phyloP scores from a whole-genome alignment of 2,329 filamentous ascomycete species.

The Cytospora mali region DNA sequence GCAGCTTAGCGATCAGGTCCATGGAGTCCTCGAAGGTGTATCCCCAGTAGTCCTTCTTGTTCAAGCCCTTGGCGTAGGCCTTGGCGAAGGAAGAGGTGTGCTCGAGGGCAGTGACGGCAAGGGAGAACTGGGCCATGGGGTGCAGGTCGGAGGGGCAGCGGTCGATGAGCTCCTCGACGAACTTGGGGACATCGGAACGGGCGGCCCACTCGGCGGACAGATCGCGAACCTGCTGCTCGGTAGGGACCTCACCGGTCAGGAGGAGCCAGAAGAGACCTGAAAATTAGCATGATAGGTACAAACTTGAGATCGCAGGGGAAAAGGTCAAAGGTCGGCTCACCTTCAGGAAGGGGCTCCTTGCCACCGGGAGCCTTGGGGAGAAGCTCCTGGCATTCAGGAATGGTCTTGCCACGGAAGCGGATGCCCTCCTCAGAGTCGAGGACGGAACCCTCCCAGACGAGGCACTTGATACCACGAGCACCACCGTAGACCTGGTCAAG shows the following conservation, averaged over 20 bases:
- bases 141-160: slow-evolving; percentile 98
- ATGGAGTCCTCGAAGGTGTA: slow-evolving; percentile 99
- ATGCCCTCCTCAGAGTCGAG: slow-evolving; percentile 99
- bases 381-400: slow-evolving; percentile 96
- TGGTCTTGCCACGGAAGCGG: slow-evolving; percentile 98
- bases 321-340: slow-evolving; percentile 44
- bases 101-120: slow-evolving; percentile 97
- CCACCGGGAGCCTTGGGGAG: slow-evolving; percentile 97
- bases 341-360: slow-evolving; percentile 95
- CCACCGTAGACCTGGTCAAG: slow-evolving; percentile 99
- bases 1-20: slow-evolving; percentile 99
- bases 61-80: slow-evolving; percentile 97
- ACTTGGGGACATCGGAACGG: slow-evolving; percentile 94
- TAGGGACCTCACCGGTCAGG: slow-evolving; percentile 94
- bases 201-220: slow-evolving; percentile 99
- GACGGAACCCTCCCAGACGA: slow-evolving; percentile 98
- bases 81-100: slow-evolving; percentile 97
- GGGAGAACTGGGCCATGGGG: slow-evolving; percentile 99
- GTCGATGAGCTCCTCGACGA: slow-evolving; percentile 99
- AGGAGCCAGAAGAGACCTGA: slow-evolving; percentile 98
- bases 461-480: slow-evolving; percentile 97
- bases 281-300: not conserved
- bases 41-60: slow-evolving; percentile 99
- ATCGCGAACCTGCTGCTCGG: slow-evolving; percentile 96
- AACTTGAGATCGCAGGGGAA: not conserved